Base-by-base conservation (phyloP, 371 early-diverging fungal species). In the Mortierella sp. region DNA sequence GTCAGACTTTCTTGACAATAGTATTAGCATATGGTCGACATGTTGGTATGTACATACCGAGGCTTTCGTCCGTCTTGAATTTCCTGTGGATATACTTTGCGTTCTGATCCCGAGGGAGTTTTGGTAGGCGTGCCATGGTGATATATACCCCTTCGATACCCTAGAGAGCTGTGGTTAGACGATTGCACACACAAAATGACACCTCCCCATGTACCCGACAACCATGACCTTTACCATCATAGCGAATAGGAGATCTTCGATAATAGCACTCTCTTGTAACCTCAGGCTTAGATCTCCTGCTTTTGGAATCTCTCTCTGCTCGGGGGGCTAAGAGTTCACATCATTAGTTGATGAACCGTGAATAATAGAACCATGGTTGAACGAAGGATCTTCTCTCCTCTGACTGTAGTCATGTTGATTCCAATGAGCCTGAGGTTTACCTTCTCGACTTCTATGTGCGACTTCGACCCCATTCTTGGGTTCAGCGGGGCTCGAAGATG, bases 201-300 rank as follows among this genome's bases (percentile, higher is more conserved):
- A 44, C 25, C 19, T 44, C 44, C 44, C 5, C n/a, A 12, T 44
- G 44, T 5, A 19, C 44, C n/a, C 12, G n/a, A 12, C 44, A 44
- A 44, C 6, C 45, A n/a, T 21, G 13, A n/a, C 12, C 19, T 67
- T 39, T 82, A 92, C 96, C 86, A 94, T 86, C 70, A 96, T 78
- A n/a, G 94, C 87, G 66, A 88, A 95, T 43, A 96, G 79, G 0
- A 96, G 67, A 64, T 97, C 97, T 60, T 97, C 95, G 22, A 97
- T 90, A 19, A 95, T 82, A 0, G 88, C 85, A 69, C 85, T 85
- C 80, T 97, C 95, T 70, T 97, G 97, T 50, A 88, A 21, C 43
- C 71, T 57, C 7, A 78, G 19, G 13, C 63, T 71, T 45, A 76
- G 50, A 1, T 60, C 27, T 44, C 67, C 63, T 24, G 59, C 59